Evolutionary conservation across 2,329 filamentous ascomycete genomes (phyloP), one percentile per base, ranked within the genome.

Genomic region (Neopestalotiopsis clavispora): DNA sequence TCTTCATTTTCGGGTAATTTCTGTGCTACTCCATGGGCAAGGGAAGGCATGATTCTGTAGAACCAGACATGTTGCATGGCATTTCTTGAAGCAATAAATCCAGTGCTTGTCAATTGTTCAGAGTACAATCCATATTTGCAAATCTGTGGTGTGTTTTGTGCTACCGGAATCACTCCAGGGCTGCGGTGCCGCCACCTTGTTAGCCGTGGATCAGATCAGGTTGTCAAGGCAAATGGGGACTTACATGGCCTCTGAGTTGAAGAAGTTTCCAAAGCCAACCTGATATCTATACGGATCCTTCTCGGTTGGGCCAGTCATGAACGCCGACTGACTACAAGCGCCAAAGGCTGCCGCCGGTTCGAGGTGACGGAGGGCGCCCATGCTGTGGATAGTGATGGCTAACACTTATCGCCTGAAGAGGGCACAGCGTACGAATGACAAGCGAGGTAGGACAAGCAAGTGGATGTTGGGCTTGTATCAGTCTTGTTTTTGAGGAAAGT

Each of bases 41-140:
- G 75, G 5, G 75, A 76, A 17, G 77, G 76, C 38, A 73, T 70
- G 61, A 77, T 75, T 52, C 75, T 76, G 61, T 78, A 78, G 63
- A 78, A 75, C 75, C 76, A 77, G n/a, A 76, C 74, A 69, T 77
- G 69, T 14, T 74, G 74, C 45, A 69, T 67, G 1, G 71, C 65
- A 12, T 68, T 70, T 20, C 76, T 69, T 17, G 75, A 69, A 13
- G 75, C 69, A 12, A 76, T 69, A 66, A 78, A 77, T 0, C 74
- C 69, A 28, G 75, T 74, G 49, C 75, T 75, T 62, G 76, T 78
- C 38, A 78, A 68, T 60, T 77, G 76, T 67, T 78, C 76, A 5
- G 76, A 74, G 42, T 75, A 76, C 13, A 78, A 68, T 32, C 73
- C 75, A 64, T 75, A 77, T 49, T 74, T 73, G 66, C 73, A 72